Percentiles rank a stretch among this genome's conserved stretches.
These are phyloP conservation scores for Leucogyrophana mollusca DNA, from an alignment of 768 basidiomycete genomes.

Conservation along the genomic window DNA sequence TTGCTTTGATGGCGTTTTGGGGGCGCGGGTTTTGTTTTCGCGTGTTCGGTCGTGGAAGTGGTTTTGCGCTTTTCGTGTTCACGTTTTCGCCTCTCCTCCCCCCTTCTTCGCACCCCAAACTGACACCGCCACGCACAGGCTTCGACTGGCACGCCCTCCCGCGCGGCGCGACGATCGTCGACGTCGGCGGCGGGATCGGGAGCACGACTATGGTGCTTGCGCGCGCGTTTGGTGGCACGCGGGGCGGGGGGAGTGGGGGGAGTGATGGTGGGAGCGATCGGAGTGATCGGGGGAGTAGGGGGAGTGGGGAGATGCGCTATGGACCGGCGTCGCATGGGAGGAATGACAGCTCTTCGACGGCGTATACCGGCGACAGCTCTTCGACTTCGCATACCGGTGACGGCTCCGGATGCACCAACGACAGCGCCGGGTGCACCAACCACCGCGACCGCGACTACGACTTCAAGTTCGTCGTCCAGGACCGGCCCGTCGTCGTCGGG, in stretches of 20 bases:
- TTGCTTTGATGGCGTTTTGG: neutral
- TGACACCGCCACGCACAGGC: conserved; percentile 32
- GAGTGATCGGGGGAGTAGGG: neutral
- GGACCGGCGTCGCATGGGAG: no score
- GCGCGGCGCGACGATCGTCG: conserved; percentile 52
- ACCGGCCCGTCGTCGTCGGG: conserved; percentile 51
- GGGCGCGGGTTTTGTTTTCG: neutral
- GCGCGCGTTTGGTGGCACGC: conserved; percentile 28
- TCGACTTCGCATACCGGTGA: no score
- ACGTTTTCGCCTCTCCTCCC: no score
- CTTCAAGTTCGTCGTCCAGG: conserved; percentile 56
- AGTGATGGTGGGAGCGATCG: neutral
- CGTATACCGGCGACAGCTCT: conserved; percentile 16
- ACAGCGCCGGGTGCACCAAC: no score
- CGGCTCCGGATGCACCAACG: no score
- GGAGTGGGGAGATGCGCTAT: no score
- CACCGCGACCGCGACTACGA: conserved; percentile 12
- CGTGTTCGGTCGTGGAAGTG: no score
- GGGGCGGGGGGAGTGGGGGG: conserved; percentile 8
- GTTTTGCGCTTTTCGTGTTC: neutral
- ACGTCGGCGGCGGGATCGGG: conserved; percentile 73
- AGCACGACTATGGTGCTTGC: conserved; percentile 44
- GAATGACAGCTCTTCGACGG: conserved; percentile 10
- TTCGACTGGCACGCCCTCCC: conserved; percentile 58
- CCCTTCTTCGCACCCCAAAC: no score